Percentiles rank a stretch among this genome's conserved stretches.
Evolutionary conservation across 148 eudicot species (phyloP).

Genomic region (Arctostaphylos glauca): DNA sequence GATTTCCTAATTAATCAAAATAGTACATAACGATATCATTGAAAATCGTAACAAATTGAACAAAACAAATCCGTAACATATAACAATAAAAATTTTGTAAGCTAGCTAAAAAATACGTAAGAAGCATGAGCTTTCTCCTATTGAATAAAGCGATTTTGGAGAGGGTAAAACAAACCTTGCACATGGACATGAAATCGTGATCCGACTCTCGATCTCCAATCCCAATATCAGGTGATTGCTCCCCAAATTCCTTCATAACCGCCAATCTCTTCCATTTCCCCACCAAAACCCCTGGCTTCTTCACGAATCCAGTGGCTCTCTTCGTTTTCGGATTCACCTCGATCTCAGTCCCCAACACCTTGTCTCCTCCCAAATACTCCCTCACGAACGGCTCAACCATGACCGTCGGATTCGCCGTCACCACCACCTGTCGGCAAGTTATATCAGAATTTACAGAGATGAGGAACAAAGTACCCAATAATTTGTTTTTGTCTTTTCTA

Average conservation of each 20-base stretch:
- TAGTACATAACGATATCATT: no score
- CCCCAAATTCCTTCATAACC: conserved; percentile 74
- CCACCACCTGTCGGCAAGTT: conserved; percentile 29
- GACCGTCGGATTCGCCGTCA: conserved; percentile 85
- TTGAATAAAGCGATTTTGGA: not conserved
- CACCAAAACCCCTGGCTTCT: conserved; percentile 76
- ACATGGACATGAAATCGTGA: conserved; percentile 87
- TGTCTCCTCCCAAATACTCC: conserved; percentile 86
- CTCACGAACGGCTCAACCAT: conserved; percentile 91
- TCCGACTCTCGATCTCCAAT: conserved; percentile 90
- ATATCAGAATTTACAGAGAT: not conserved
- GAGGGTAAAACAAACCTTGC: conserved; percentile 55
- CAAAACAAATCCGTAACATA: no score
- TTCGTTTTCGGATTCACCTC: conserved; percentile 80
- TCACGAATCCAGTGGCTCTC: conserved; percentile 77
- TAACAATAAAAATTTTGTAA: no score
- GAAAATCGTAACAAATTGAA: no score
- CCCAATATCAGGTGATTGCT: conserved; percentile 70
- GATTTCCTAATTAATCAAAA: no score
- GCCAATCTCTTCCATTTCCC: conserved; percentile 66
- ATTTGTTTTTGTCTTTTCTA: no score
- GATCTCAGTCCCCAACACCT: conserved; percentile 84
- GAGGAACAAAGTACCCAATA: not conserved
- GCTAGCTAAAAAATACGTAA: no score
- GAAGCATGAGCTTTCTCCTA: no score